Conservation (phyloP, 2,329 filamentous ascomycete species). For the Magnaporthiopsis incrustans region DNA sequence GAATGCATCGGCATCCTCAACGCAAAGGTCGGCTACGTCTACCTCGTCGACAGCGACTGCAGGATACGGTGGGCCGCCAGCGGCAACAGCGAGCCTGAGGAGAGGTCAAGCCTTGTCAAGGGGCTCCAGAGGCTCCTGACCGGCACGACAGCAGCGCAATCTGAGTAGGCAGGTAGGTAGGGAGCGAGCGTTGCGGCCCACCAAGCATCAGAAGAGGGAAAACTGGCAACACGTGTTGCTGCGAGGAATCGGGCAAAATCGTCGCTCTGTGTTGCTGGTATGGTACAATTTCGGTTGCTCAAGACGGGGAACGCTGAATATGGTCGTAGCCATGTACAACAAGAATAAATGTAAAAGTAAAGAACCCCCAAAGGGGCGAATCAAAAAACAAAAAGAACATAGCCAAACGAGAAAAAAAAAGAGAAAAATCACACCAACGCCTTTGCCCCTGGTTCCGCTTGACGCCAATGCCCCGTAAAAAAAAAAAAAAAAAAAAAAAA, state of each 20-base stretch:
- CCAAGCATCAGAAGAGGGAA: neutral
- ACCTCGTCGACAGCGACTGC: conserved; percentile 79
- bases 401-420: neutral
- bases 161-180: neutral
- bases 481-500: no score
- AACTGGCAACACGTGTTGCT: neutral
- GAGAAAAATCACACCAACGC: neutral
- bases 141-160: conserved; percentile 34
- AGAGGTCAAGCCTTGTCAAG: conserved; percentile 59
- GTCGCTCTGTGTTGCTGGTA: neutral
- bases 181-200: neutral
- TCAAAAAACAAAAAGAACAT: neutral
- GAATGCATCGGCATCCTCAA: conserved; percentile 69
- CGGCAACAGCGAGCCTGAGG: conserved; percentile 55
- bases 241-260: neutral
- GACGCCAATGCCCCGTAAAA: neutral
- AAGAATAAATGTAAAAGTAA: neutral
- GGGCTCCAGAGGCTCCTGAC: conserved; percentile 55
- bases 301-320: neutral
- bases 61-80: conserved; percentile 93
- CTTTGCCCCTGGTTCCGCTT: neutral
- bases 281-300: neutral
- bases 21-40: conserved; percentile 87
- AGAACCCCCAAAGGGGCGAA: neutral
- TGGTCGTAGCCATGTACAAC: neutral